Conservation (phyloP, 768 basidiomycete species). For the Rickenella mellea region DNA sequence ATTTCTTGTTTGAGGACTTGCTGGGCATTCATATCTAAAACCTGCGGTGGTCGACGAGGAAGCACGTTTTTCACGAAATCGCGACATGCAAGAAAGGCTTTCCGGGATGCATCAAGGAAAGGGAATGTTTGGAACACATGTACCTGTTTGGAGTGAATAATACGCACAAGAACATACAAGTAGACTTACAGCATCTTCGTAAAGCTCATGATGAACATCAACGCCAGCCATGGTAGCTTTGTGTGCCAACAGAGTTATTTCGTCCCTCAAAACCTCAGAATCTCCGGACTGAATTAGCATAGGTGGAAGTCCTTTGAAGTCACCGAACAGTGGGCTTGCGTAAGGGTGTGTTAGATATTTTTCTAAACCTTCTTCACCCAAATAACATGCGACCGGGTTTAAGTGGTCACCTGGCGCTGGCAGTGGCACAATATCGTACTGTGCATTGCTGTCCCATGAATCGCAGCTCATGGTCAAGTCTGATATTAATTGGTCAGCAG, state of each 20-base stretch:
- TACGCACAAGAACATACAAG: background rate
- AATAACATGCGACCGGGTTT: slow-evolving; percentile 89
- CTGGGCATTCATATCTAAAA: no score
- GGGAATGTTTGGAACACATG: slow-evolving; percentile 91
- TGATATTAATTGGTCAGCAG: slow-evolving; percentile 17
- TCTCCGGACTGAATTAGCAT: slow-evolving; percentile 89
- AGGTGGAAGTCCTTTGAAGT: slow-evolving; percentile 79
- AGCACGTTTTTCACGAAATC: slow-evolving; percentile 56
- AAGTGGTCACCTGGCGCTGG: slow-evolving; percentile 73
- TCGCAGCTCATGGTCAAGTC: slow-evolving; percentile 96
- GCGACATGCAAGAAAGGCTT: slow-evolving; percentile 61
- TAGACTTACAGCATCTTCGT: slow-evolving; percentile 75
- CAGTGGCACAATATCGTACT: slow-evolving; percentile 74
- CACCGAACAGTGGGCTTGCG: slow-evolving; percentile 89
- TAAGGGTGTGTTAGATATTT: slow-evolving; percentile 93
- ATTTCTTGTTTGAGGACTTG: slow-evolving; percentile 67
- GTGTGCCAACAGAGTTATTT: slow-evolving; percentile 83
- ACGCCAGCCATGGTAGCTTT: slow-evolving; percentile 87
- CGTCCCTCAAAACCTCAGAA: slow-evolving; percentile 91
- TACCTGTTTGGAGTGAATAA: slow-evolving; percentile 34
- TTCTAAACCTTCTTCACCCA: slow-evolving; percentile 72
- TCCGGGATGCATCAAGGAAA: slow-evolving; percentile 57
- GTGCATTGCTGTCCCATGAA: slow-evolving; percentile 92
- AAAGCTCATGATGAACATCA: slow-evolving; percentile 77
- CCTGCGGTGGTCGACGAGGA: no score